phyloP scores from a whole-genome alignment of 2,329 filamentous ascomycete species.

The Penicillium sp. region DNA sequence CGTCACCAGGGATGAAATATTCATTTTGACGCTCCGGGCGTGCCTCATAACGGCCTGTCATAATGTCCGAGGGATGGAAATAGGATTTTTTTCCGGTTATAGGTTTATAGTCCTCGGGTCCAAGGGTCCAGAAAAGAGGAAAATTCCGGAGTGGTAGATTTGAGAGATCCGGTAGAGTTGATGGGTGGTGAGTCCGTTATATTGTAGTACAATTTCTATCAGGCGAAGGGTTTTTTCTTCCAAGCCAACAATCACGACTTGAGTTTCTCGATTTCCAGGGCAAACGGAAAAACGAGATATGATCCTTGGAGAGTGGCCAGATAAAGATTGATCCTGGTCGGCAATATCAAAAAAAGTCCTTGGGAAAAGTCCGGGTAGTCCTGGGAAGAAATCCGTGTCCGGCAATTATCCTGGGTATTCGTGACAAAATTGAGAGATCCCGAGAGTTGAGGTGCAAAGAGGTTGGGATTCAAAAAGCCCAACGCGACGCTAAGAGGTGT shows the following conservation, averaged over 20 bases:
- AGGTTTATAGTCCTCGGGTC: conserved; percentile 26
- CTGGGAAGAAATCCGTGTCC: conserved; percentile 18
- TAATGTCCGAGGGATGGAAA: conserved; percentile 33
- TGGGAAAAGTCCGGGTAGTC: conserved; percentile 10
- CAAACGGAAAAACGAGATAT: conserved; percentile 12
- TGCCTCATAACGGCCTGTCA: conserved; percentile 41
- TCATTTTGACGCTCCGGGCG: conserved; percentile 61
- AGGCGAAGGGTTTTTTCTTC: conserved; percentile 10
- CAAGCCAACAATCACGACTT: conserved; percentile 19
- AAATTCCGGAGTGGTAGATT: conserved; percentile 17
- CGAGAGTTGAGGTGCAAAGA: neutral
- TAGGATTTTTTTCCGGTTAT: conserved; percentile 21
- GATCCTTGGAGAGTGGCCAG: conserved; percentile 16
- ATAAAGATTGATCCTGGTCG: conserved; percentile 14
- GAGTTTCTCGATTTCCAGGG: conserved; percentile 16
- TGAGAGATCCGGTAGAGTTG: conserved; percentile 11
- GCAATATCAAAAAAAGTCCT: conserved; percentile 9
- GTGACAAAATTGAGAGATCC: conserved; percentile 4
- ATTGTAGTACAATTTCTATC: conserved; percentile 24
- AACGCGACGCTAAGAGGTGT: neutral
- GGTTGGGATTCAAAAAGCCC: neutral
- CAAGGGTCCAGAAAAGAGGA: conserved; percentile 28
- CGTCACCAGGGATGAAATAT: conserved; percentile 77
- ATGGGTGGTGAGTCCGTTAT: conserved; percentile 17
- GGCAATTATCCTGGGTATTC: conserved; percentile 22